Evolutionary conservation across 495 filamentous ascomycete genomes (phyloP).

Genomic region (Neurospora sp.): DNA sequence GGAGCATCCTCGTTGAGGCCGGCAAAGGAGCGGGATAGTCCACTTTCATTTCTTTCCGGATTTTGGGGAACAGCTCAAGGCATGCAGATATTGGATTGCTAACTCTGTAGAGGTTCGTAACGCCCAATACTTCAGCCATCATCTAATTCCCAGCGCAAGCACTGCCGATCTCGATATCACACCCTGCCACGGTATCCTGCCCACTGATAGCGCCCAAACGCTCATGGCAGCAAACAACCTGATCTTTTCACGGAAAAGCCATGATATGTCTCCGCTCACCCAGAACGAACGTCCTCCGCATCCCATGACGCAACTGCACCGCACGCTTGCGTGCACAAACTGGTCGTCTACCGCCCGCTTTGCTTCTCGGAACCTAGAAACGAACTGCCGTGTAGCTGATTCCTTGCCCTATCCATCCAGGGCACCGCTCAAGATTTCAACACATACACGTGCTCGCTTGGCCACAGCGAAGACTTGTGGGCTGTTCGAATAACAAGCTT

Average conservation of each 20-base stretch:
- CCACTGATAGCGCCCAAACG: not conserved
- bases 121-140: not conserved
- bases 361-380: not conserved
- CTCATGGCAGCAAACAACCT: not conserved
- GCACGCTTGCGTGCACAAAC: not conserved
- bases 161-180: not conserved
- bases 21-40: not conserved
- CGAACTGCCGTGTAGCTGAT: not conserved
- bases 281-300: not conserved
- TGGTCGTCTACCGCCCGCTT: not conserved
- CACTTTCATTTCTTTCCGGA: not conserved
- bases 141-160: not conserved
- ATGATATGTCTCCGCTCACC: not conserved
- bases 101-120: not conserved
- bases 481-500: not conserved
- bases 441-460: not conserved
- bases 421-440: not conserved
- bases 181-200: not conserved
- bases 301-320: not conserved
- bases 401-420: not conserved
- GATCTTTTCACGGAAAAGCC: not conserved
- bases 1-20: not conserved
- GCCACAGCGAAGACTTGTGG: not conserved
- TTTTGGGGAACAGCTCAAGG: not conserved
- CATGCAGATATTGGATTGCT: not conserved